A percentile compares a stretch with the other conserved stretches of the same genome.
phyloP scores from a whole-genome alignment of 768 basidiomycete species.

The Tylopilus rubrobrunneus region DNA sequence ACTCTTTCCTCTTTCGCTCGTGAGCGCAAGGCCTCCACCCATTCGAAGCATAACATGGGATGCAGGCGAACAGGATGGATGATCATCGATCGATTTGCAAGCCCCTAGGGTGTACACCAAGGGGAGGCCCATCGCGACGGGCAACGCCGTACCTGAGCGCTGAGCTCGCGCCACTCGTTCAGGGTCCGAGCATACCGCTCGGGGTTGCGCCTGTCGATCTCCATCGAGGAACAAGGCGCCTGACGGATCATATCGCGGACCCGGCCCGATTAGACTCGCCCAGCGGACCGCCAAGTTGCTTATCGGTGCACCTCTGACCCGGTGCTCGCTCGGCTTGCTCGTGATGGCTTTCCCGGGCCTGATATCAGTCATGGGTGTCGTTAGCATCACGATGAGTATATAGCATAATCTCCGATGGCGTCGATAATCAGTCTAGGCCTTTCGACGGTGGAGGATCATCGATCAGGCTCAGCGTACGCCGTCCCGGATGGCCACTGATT shows the following conservation, averaged over 20 bases:
- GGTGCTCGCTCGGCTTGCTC: not conserved
- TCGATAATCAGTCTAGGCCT: not conserved
- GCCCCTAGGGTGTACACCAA: no score
- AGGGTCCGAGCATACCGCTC: not conserved
- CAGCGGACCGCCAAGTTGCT: not conserved
- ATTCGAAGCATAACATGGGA: no score
- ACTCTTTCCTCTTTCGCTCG: no score
- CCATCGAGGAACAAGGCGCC: not conserved
- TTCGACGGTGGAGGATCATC: no score
- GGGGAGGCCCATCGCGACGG: not conserved
- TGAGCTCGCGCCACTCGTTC: not conserved
- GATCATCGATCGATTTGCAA: no score
- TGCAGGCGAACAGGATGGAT: no score
- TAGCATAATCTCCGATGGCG: not conserved
- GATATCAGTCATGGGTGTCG: no score
- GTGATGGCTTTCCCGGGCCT: no score
- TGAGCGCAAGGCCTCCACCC: no score
- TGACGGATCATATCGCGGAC: not conserved
- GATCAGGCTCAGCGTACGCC: not conserved
- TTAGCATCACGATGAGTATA: no score
- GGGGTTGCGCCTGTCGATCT: not conserved
- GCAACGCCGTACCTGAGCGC: not conserved
- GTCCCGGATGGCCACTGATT: conserved; percentile 2
- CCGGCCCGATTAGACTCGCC: not conserved
- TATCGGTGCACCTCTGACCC: conserved; percentile 3